Evolutionary conservation across 2,329 filamentous ascomycete genomes (phyloP).

Genomic region (Nemania sp.): DNA sequence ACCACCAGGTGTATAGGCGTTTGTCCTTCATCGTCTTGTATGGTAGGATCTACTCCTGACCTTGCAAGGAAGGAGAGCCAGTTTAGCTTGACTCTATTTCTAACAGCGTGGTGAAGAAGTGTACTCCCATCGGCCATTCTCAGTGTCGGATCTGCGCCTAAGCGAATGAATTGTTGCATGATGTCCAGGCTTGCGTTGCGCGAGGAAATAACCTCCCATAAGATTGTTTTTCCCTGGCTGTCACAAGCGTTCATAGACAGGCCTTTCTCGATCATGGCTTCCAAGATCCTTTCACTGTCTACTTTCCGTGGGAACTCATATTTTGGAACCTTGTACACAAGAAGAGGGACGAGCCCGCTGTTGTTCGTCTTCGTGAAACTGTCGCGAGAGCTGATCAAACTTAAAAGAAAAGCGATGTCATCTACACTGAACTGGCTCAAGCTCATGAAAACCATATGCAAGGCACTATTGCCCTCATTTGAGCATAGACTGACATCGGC

Average conservation of each 20-base stretch:
- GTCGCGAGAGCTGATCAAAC: not conserved
- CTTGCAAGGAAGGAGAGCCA: not conserved
- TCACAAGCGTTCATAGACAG: not conserved
- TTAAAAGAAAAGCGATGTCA: slow-evolving; percentile 1
- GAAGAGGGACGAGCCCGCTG: not conserved
- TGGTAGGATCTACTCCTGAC: not conserved
- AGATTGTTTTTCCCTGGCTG: not conserved
- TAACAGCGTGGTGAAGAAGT: slow-evolving; percentile 1
- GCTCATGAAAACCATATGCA: slow-evolving; percentile 4
- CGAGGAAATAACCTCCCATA: not conserved
- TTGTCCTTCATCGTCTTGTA: not conserved
- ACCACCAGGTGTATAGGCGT: not conserved
- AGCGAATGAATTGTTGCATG: not conserved
- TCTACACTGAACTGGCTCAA: not conserved
- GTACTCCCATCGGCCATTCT: not conserved
- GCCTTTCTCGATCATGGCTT: not conserved
- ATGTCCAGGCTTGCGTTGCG: not conserved
- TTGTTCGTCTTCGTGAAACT: not conserved
- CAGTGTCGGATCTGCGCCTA: not conserved
- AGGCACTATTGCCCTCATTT: not conserved
- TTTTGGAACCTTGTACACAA: not conserved
- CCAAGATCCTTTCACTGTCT: not conserved
- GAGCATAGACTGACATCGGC: not conserved
- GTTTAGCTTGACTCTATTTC: not conserved
- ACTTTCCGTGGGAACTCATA: not conserved